phyloP scores from a whole-genome alignment of 2,329 filamentous ascomycete genomes.

The Tolypocladium inflatum region DNA sequence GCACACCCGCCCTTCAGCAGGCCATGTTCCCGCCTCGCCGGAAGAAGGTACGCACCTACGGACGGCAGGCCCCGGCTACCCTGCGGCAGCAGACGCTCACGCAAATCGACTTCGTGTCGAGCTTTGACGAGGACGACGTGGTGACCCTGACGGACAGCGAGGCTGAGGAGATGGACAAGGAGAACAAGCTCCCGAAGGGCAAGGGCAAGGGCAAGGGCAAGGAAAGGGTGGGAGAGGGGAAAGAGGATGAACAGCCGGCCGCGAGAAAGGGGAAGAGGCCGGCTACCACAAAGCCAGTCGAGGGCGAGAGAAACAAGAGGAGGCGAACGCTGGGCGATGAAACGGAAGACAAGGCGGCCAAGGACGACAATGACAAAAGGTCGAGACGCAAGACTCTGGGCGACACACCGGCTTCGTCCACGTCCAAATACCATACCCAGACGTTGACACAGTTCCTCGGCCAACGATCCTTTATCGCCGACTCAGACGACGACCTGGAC shows the following conservation, averaged over 20 bases:
- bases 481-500: slow-evolving; percentile 28
- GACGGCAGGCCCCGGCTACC: slow-evolving; percentile 14
- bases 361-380: slow-evolving; percentile 7
- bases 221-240: not conserved
- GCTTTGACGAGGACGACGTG: slow-evolving; percentile 17
- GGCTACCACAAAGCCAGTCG: not conserved
- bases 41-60: slow-evolving; percentile 24
- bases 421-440: slow-evolving; percentile 28
- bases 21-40: slow-evolving; percentile 26
- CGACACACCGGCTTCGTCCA: slow-evolving; percentile 18
- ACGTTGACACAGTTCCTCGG: slow-evolving; percentile 30
- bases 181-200: slow-evolving; percentile 5
- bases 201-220: not conserved
- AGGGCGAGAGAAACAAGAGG: slow-evolving; percentile 9
- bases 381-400: slow-evolving; percentile 20
- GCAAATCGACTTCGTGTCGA: slow-evolving; percentile 29
- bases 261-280: slow-evolving; percentile 13
- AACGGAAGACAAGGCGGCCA: slow-evolving; percentile 8
- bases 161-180: slow-evolving; percentile 11
- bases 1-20: slow-evolving; percentile 27
- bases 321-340: slow-evolving; percentile 18
- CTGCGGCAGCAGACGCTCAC: slow-evolving; percentile 32
- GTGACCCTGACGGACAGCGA: slow-evolving; percentile 17
- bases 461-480: slow-evolving; percentile 18
- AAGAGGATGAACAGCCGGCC: slow-evolving; percentile 12